phyloP scores from a whole-genome alignment of 495 filamentous ascomycete genomes.

The Sporormia fimetaria region DNA sequence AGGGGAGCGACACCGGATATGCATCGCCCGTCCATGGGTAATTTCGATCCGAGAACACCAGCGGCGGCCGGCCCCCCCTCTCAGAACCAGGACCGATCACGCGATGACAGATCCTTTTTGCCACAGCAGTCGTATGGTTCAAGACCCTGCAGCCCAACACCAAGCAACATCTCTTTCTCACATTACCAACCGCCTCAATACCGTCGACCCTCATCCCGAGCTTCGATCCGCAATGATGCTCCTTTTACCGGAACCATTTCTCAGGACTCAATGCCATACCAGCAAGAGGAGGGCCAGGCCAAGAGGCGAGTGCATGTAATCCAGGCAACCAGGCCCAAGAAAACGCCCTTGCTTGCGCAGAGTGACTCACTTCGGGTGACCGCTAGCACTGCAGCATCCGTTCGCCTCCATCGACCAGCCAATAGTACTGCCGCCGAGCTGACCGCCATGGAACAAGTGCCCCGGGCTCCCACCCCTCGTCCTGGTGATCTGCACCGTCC shows the following conservation, averaged over 20 bases:
- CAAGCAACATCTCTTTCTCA: slow-evolving; percentile 29
- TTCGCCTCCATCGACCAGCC: slow-evolving; percentile 72
- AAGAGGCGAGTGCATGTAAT: slow-evolving; percentile 66
- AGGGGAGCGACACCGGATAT: slow-evolving; percentile 18
- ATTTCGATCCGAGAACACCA: too few species aligned
- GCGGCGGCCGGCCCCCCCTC: too few species aligned
- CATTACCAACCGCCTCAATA: slow-evolving; percentile 11
- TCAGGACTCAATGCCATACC: neutral
- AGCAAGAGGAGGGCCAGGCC: slow-evolving; percentile 33
- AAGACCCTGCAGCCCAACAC: slow-evolving; percentile 35
- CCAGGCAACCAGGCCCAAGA: slow-evolving; percentile 55
- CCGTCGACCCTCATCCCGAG: slow-evolving; percentile 39
- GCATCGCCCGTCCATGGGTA: too few species aligned
- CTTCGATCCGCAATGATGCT: slow-evolving; percentile 27
- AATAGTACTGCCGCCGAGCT: slow-evolving; percentile 41
- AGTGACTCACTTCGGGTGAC: slow-evolving; percentile 75
- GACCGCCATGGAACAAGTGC: slow-evolving; percentile 57
- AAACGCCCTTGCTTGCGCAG: slow-evolving; percentile 55
- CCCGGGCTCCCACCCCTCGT: slow-evolving; percentile 67
- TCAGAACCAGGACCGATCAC: too few species aligned
- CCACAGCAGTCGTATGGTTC: slow-evolving; percentile 27
- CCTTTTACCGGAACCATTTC: neutral
- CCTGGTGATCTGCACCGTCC: slow-evolving; percentile 12
- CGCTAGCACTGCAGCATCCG: slow-evolving; percentile 75
- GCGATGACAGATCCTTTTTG: too few species aligned